phyloP scores from a whole-genome alignment of 2,329 filamentous ascomycete species.

The Colletotrichum cordylinicola region DNA sequence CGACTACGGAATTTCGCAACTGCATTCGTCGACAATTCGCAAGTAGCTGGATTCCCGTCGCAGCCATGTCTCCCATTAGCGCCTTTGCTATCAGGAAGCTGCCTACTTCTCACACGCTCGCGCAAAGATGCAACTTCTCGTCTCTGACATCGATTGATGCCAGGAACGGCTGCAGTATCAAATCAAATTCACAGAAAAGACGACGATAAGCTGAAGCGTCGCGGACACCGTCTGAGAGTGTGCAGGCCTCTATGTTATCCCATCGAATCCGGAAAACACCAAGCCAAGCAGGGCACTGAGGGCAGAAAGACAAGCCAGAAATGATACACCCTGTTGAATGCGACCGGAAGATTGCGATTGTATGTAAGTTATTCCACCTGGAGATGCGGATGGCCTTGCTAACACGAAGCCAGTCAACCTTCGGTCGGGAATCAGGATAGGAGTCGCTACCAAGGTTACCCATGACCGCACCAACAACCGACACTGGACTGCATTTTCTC shows the following conservation, averaged over 20 bases:
- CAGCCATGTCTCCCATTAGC: neutral
- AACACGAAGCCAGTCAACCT: slow-evolving; percentile 57
- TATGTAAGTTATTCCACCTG: neutral
- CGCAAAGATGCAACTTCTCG: neutral
- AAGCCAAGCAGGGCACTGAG: slow-evolving; percentile 21
- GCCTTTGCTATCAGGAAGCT: neutral
- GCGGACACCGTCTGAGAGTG: accelerated
- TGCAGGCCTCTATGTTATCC: neutral
- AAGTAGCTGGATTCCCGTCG: neutral
- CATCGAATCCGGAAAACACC: slow-evolving; percentile 9
- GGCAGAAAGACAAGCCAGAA: neutral
- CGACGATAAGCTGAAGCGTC: neutral
- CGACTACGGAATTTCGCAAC: neutral
- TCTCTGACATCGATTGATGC: neutral
- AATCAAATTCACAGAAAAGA: neutral
- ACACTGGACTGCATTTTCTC: slow-evolving; percentile 63
- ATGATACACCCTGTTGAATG: neutral
- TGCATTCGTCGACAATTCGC: neutral
- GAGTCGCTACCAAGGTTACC: slow-evolving; percentile 60
- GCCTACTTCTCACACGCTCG: neutral
- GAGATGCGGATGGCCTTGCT: neutral
- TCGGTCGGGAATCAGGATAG: slow-evolving; percentile 64
- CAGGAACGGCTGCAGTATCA: accelerated
- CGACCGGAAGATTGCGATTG: slow-evolving; percentile 41
- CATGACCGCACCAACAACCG: slow-evolving; percentile 52